Conservation (phyloP, 495 filamentous ascomycete genomes). For the Aspergillus cavernicola region DNA sequence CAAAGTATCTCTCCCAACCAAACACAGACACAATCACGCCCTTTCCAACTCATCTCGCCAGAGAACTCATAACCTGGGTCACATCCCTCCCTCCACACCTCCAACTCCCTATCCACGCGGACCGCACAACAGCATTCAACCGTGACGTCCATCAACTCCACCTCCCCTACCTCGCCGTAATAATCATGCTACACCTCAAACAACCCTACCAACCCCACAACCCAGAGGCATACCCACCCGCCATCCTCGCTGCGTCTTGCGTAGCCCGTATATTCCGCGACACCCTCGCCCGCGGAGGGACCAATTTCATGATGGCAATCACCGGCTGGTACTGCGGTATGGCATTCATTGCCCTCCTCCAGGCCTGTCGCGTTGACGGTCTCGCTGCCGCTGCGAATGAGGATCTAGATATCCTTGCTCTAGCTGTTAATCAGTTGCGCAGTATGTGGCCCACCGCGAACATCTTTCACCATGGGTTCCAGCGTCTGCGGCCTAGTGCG, state of each 20-base stretch:
- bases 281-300: slow-evolving; percentile 29
- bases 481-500: slow-evolving; percentile 21
- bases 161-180: slow-evolving; percentile 34
- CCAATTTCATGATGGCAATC: slow-evolving; percentile 36
- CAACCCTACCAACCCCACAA: slow-evolving; percentile 23
- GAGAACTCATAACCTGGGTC: slow-evolving; percentile 31
- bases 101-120: slow-evolving; percentile 25
- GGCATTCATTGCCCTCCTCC: slow-evolving; percentile 32
- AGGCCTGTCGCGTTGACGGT: slow-evolving; percentile 25
- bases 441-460: slow-evolving; percentile 34
- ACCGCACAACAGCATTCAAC: slow-evolving; percentile 26
- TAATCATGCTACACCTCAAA: slow-evolving; percentile 34
- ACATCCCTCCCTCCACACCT: slow-evolving; percentile 28
- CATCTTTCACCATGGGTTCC: slow-evolving; percentile 30
- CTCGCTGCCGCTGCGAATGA: slow-evolving; percentile 28
- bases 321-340: slow-evolving; percentile 37
- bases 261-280: slow-evolving; percentile 32
- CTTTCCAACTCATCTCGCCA: slow-evolving; percentile 24
- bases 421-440: slow-evolving; percentile 25
- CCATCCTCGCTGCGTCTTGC: slow-evolving; percentile 34
- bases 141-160: slow-evolving; percentile 35
- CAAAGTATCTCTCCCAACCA: slow-evolving; percentile 27
- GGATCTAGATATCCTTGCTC: slow-evolving; percentile 27
- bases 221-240: slow-evolving; percentile 30
- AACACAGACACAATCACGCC: not conserved